These are phyloP conservation scores for Aspergillus brunneoviolaceus DNA, from an alignment of 2,329 filamentous ascomycete genomes.

Conservation along the genomic window DNA sequence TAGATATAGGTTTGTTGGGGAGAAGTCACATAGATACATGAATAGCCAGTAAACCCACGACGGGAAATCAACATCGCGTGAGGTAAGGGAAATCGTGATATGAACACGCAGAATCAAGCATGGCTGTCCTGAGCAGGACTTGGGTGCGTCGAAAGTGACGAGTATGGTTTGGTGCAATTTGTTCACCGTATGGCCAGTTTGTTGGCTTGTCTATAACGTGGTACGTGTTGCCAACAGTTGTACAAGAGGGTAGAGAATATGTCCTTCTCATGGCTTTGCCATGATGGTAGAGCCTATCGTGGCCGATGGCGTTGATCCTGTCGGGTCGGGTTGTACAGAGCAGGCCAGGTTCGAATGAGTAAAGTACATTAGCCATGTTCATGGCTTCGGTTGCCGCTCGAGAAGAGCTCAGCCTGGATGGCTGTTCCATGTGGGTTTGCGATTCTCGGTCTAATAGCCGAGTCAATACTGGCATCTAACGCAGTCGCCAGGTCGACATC, in stretches of 20 bases:
- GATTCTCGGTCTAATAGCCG: not conserved
- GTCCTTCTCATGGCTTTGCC: not conserved
- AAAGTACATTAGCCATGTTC: not conserved
- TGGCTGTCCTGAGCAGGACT: not conserved
- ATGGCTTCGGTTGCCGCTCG: not conserved
- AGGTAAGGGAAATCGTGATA: not conserved
- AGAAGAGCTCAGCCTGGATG: not conserved
- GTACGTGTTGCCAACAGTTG: not conserved
- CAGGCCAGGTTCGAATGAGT: not conserved
- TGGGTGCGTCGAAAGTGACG: not conserved
- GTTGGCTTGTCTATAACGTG: not conserved
- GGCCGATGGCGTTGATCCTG: not conserved
- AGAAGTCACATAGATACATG: not conserved
- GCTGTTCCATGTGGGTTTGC: not conserved
- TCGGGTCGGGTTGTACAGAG: not conserved
- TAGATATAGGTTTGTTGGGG: not conserved
- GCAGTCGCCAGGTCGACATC: not conserved
- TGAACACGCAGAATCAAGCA: not conserved
- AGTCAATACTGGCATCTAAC: too few relatives aligned
- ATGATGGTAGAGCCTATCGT: not conserved
- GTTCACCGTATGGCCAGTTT: not conserved
- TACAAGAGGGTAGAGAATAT: not conserved
- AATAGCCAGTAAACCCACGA: not conserved
- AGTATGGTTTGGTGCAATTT: too few relatives aligned
- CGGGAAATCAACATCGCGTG: not conserved